Percentiles rank a stretch among this genome's conserved stretches.
These are phyloP conservation scores for Gynostemma pentaphyllum DNA, from an alignment of 306 rosid genomes.

Conservation along the genomic window DNA sequence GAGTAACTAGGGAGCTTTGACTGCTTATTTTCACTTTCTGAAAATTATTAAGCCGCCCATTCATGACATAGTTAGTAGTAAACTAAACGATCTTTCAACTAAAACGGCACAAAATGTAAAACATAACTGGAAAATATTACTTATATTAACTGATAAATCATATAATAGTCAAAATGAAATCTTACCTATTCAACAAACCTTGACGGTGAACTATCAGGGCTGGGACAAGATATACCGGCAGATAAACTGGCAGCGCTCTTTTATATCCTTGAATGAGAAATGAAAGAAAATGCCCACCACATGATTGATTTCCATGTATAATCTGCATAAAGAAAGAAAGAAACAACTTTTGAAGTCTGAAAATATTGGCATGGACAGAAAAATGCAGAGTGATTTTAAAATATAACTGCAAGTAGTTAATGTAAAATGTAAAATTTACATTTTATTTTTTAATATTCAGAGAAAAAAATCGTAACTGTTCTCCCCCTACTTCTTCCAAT, in stretches of 20 bases:
- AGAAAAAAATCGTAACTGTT: too few species aligned
- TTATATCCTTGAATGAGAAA: slow-evolving; percentile 77
- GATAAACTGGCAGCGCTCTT: slow-evolving; percentile 90
- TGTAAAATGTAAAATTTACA: neutral
- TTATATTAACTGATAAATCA: neutral
- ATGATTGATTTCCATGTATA: slow-evolving; percentile 79
- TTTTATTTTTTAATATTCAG: neutral
- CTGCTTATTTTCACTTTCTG: neutral
- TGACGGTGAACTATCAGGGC: slow-evolving; percentile 89
- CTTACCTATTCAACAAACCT: slow-evolving; percentile 70
- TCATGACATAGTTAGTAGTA: neutral
- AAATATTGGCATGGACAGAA: neutral
- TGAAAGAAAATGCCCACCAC: slow-evolving; percentile 53
- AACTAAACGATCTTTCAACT: neutral
- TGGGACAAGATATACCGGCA: slow-evolving; percentile 88
- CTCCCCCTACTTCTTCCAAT: too few species aligned
- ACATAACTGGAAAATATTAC: neutral
- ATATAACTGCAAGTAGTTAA: neutral
- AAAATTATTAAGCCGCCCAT: neutral
- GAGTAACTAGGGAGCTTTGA: neutral
- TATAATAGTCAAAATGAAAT: neutral
- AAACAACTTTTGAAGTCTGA: neutral
- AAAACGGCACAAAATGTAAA: neutral
- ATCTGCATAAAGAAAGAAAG: slow-evolving; percentile 44
- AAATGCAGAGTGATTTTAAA: neutral